Evolutionary conservation across 148 eudicot genomes (phyloP).

Genomic region (Camellia granthamiana): DNA sequence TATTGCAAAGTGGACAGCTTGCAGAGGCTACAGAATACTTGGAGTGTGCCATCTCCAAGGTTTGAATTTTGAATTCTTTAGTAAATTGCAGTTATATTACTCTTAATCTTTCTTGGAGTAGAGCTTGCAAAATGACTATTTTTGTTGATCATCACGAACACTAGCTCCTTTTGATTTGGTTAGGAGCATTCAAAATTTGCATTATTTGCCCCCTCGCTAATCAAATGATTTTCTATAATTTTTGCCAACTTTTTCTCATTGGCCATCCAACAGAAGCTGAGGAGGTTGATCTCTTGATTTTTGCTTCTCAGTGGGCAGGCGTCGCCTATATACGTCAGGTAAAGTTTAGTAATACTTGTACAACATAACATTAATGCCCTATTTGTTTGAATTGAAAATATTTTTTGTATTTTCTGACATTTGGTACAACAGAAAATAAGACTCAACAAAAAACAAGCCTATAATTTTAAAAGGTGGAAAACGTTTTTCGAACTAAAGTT

Average conservation of each 20-base stretch:
- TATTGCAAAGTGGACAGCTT: constrained; percentile 38
- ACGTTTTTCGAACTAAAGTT: too few species aligned
- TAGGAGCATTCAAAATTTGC: neutral
- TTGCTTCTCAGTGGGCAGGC: constrained; percentile 68
- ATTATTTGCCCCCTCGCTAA: neutral
- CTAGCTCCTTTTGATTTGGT: neutral
- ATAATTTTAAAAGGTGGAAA: too few species aligned
- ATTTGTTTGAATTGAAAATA: too few species aligned
- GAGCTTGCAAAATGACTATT: neutral
- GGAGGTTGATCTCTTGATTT: constrained; percentile 62
- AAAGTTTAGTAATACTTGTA: constrained; percentile 4
- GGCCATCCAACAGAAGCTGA: constrained; percentile 52
- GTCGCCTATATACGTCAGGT: constrained; percentile 62
- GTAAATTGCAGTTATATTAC: neutral
- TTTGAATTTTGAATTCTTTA: constrained; percentile 18
- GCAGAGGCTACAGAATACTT: constrained; percentile 61
- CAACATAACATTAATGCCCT: neutral
- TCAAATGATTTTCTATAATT: neutral
- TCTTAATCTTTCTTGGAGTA: constrained; percentile 1
- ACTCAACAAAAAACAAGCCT: too few species aligned
- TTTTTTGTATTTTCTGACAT: too few species aligned
- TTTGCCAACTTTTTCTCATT: constrained; percentile 38
- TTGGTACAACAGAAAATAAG: too few species aligned
- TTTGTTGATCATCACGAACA: neutral
- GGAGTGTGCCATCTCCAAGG: constrained; percentile 71